Percentiles rank a stretch among this genome's conserved stretches.
Conservation (phyloP, 1,139 yeast genomes). For the Debaryomyces subglobosus region DNA sequence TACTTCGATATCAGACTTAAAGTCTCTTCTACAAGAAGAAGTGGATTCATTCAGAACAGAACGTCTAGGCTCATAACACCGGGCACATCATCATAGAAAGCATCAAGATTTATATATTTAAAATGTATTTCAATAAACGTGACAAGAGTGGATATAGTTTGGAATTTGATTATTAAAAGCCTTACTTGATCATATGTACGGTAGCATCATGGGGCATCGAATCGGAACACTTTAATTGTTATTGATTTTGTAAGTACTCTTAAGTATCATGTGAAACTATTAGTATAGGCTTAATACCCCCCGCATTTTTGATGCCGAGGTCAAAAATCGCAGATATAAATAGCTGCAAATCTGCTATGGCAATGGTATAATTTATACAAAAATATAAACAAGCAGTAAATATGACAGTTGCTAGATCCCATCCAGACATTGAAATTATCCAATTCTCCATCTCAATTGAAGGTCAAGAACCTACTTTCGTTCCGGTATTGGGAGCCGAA, state of each 20-base stretch:
- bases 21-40: conserved; percentile 49
- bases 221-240: background rate
- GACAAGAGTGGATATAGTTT: background rate
- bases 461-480: conserved; percentile 30
- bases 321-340: background rate
- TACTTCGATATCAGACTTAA: conserved; percentile 41
- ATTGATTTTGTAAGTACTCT: background rate
- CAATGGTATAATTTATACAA: background rate
- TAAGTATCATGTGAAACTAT: background rate
- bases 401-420: conserved; percentile 16
- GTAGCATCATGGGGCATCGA: background rate
- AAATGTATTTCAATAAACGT: background rate
- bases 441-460: conserved; percentile 36
- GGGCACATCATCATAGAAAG: background rate
- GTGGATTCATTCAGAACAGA: conserved; percentile 31
- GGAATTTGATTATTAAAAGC: background rate
- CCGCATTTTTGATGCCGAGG: background rate
- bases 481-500: conserved; percentile 35
- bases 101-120: background rate
- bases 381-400: background rate
- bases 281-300: background rate
- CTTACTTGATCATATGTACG: background rate
- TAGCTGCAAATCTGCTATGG: background rate
- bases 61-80: background rate
- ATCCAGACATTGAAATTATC: conserved; percentile 38